Percentiles rank a stretch among this genome's conserved stretches.
Evolutionary conservation across 73 alveolate genomes (phyloP).

Genomic region (Paramecium pentaurelia): DNA sequence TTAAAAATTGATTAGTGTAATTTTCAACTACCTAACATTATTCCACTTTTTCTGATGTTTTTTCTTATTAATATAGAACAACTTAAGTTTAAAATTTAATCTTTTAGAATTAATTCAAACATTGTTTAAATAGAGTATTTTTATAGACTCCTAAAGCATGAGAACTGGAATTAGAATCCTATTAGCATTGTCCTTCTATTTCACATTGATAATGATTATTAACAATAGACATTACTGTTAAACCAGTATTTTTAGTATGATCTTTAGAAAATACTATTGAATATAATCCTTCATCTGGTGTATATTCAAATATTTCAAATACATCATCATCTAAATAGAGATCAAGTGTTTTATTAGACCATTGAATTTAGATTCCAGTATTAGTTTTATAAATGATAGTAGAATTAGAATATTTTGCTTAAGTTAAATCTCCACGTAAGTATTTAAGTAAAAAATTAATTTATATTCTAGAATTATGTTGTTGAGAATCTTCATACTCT

Average conservation of each 20-base stretch:
- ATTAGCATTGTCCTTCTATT: background rate
- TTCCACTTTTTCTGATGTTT: background rate
- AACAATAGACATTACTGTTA: background rate
- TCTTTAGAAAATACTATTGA: background rate
- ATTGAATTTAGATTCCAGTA: background rate
- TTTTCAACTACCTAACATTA: background rate
- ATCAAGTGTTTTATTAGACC: background rate
- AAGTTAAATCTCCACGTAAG: constrained; percentile 34
- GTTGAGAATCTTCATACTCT: constrained; percentile 3
- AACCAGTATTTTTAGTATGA: background rate
- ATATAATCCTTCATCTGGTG: background rate
- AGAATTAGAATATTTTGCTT: background rate
- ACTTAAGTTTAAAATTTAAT: background rate
- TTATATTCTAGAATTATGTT: constrained; percentile 39
- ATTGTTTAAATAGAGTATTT: background rate
- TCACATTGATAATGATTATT: background rate
- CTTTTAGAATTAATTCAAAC: background rate
- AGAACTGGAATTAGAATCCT: background rate
- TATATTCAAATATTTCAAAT: constrained; percentile 1
- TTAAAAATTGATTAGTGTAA: background rate
- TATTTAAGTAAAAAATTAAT: constrained; percentile 30
- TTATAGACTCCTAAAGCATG: background rate
- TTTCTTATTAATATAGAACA: background rate
- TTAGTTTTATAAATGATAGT: background rate
- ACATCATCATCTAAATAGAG: constrained; percentile 16